Evolutionary conservation across 1,284 basidiomycete genomes (phyloP), one percentile per base, ranked within the genome.

Genomic region (Schizophyllum amplum): DNA sequence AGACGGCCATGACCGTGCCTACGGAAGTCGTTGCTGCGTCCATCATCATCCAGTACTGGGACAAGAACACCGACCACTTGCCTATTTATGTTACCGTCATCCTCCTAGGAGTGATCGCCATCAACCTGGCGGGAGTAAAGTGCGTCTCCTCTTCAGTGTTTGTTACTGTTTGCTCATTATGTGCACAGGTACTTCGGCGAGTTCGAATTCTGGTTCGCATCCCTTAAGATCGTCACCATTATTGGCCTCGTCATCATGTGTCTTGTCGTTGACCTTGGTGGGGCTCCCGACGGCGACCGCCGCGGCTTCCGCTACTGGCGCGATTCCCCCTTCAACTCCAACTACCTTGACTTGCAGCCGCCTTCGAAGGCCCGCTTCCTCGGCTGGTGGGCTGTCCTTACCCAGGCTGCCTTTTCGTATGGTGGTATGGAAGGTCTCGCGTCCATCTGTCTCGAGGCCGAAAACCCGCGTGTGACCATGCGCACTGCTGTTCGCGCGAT

Each of bases 401-500:
- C 62, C 51, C 62, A 65, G 58, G 63, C 63, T 4, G 61, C 63
- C 25, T 65, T 63, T 55, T 65, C 63, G 24, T 62, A 61, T 55
- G 63, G 63, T 52, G 63, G 62, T 47, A 63, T 65, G 59, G 63
- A 63, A 50, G 62, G 62, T 55, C 59, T 79, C 51, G 73, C 82
- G 20, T 78, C 79, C 15, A 77, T 64, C 57, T 64, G 62, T 57
- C 61, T 74, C 11, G 82, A 81, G 53, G 63, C 64, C 11, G 49
- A 66, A 55, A 67, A 66, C 55, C 63, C 63, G 24, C 64, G 70
- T 53, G 62, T 57, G 27, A 69, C 69, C 59, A 67, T 73, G 54
- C 68, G 69, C 23, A 68, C 68, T 52, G 71, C 70, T 5, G 77
- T 80, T 69, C 72, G 75, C 59, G 71, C 72, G 50, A 72, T 79